Evolutionary conservation across 2,329 filamentous ascomycete genomes (phyloP).

Genomic region (Penicillium verrucosum): DNA sequence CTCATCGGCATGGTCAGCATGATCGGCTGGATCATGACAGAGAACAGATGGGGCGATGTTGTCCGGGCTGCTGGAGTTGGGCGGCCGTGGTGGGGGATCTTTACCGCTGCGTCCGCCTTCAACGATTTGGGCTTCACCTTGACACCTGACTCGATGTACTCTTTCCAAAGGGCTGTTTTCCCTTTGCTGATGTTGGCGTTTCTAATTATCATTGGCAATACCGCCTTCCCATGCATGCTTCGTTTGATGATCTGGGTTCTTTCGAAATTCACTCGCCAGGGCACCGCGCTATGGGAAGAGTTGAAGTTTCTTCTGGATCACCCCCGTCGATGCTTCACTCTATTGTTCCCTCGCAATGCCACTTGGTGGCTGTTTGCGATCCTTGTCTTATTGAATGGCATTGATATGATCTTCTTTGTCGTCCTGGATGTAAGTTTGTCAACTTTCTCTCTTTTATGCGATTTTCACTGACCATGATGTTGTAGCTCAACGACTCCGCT

Average conservation of each 20-base stretch:
- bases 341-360: slow-evolving; percentile 83
- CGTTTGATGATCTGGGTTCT: slow-evolving; percentile 85
- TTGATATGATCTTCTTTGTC: slow-evolving; percentile 88
- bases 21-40: slow-evolving; percentile 74
- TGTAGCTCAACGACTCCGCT: slow-evolving; percentile 65
- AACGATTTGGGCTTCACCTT: slow-evolving; percentile 94
- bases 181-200: slow-evolving; percentile 76
- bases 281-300: slow-evolving; percentile 80
- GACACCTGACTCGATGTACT: slow-evolving; percentile 90
- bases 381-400: slow-evolving; percentile 72
- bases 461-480: slow-evolving; percentile 12
- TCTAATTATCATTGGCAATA: slow-evolving; percentile 91
- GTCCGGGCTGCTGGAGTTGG: slow-evolving; percentile 62
- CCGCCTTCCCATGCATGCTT: slow-evolving; percentile 90
- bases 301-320: slow-evolving; percentile 88
- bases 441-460: not conserved
- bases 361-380: slow-evolving; percentile 97
- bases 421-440: slow-evolving; percentile 72
- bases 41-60: slow-evolving; percentile 59
- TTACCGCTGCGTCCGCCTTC: slow-evolving; percentile 82
- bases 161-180: slow-evolving; percentile 74
- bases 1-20: slow-evolving; percentile 70
- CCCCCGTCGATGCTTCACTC: slow-evolving; percentile 90
- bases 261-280: slow-evolving; percentile 63
- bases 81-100: slow-evolving; percentile 86